Evolutionary conservation across 768 basidiomycete species (phyloP), one percentile per base, ranked within the genome.

Genomic region (Cystobasidium tubakii): DNA sequence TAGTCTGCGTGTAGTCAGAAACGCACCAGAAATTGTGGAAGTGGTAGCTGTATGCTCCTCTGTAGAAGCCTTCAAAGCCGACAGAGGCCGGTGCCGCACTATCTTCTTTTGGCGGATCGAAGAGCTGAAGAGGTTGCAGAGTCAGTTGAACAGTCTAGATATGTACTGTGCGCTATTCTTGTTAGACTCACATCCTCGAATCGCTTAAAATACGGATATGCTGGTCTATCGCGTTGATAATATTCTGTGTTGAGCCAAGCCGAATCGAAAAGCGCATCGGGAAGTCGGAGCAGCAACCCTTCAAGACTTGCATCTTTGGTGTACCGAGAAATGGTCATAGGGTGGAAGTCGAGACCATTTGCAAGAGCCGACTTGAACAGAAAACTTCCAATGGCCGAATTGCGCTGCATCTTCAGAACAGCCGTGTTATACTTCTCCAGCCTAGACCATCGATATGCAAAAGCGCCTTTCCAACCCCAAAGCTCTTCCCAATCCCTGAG

Each of bases 401-500:
- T 87, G 81, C 91, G 93, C 86, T 95, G 92, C 84, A 99, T 84
- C 80, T 89, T 91, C 74, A 99, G 85, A 13, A 98, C 92, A 1
- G 96, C 94, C 15, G 95, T 98, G 84, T 98, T 97, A 82, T 97
- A 97, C 80, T 89, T 90, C 79, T 90, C 87, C 75, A 94, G 83
- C 62, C 91, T 88, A 25, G 90, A 91, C 95, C 95, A 99, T 1
- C 95, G 86, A 81, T 97, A 98, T 9, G 95, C 94, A 78, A 96
- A 99, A 21, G 93, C 92, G 44, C 94, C 94, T 78, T 89, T 87
- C 89, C 91, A 96, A 33, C 91, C 92, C 92, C 92, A 97, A 4
- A 99, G 84, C 77, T 98, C 95, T 80, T 96, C 94, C 96, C 96
- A 99, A 79, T 99, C 95, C 25, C 96, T 89, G 36, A 99, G 82